A percentile compares a stretch with the other conserved stretches of the same genome.
Evolutionary conservation across 2,329 filamentous ascomycete genomes (phyloP).

Genomic region (Fusarium zealandicum): DNA sequence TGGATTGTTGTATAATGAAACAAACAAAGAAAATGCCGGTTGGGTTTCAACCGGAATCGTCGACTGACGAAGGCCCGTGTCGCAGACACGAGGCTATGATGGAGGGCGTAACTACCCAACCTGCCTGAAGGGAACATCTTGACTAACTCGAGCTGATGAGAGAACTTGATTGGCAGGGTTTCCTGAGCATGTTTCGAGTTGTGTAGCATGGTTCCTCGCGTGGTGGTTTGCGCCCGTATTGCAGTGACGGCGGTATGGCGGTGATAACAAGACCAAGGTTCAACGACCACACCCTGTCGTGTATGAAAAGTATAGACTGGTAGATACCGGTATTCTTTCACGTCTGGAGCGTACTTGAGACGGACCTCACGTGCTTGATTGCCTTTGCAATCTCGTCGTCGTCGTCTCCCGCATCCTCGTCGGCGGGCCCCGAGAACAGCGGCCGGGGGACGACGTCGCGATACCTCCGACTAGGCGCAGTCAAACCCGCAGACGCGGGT

Average conservation of each 20-base stretch:
- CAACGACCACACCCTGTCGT: slow-evolving; percentile 5
- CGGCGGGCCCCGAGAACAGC: slow-evolving; percentile 37
- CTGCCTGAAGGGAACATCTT: too few species aligned
- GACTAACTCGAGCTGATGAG: neutral
- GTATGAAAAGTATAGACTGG: neutral
- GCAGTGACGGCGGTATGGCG: slow-evolving; percentile 13
- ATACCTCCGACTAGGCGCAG: slow-evolving; percentile 35
- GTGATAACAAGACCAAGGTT: slow-evolving; percentile 23
- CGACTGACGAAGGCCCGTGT: slow-evolving; percentile 30
- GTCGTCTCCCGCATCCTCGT: slow-evolving; percentile 40
- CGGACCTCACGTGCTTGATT: slow-evolving; percentile 44
- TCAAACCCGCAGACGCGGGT: slow-evolving; percentile 28
- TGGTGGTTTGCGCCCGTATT: slow-evolving; percentile 1
- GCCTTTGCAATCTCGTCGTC: slow-evolving; percentile 43
- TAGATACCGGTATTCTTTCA: slow-evolving; percentile 19
- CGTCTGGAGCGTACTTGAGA: slow-evolving; percentile 42
- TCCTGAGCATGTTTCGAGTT: slow-evolving; percentile 13
- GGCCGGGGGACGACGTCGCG: slow-evolving; percentile 37
- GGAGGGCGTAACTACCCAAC: neutral
- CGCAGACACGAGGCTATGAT: slow-evolving; percentile 23
- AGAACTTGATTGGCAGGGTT: neutral
- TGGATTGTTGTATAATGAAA: neutral
- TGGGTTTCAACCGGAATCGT: slow-evolving; percentile 25
- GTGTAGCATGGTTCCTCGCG: neutral
- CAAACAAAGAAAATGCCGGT: slow-evolving; percentile 7